phyloP scores from a whole-genome alignment of 2,329 filamentous ascomycete species.

The Cytospora piceae region DNA sequence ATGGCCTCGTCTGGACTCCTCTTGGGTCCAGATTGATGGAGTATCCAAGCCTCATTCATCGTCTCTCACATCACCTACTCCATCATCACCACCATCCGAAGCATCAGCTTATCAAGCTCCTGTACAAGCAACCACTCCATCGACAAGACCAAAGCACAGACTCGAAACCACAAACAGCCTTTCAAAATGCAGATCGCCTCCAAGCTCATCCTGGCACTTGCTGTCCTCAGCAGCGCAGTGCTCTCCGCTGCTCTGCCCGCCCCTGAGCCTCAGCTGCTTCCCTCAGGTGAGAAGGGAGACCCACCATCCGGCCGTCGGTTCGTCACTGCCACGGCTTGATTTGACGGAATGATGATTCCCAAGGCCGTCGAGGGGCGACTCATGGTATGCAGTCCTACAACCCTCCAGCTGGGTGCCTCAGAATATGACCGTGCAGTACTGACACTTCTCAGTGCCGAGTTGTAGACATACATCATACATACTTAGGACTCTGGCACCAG shows the following conservation, averaged over 20 bases:
- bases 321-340: not conserved
- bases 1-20: not conserved
- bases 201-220: constrained; percentile 7
- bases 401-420: not conserved
- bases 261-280: not conserved
- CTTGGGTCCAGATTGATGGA: not conserved
- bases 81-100: not conserved
- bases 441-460: not conserved
- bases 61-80: not conserved
- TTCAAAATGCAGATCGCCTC: constrained; percentile 4
- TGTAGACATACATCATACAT: not conserved
- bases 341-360: not conserved
- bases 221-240: not conserved
- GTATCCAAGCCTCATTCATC: not conserved
- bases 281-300: not conserved
- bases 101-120: not conserved
- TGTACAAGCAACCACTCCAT: not conserved
- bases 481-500: not conserved
- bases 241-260: not conserved
- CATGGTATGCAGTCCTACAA: not conserved
- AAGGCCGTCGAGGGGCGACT: not conserved
- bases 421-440: not conserved
- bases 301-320: not conserved
- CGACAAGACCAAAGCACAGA: not conserved
- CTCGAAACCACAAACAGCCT: no score